A percentile compares a stretch with the other conserved stretches of the same genome.
These are phyloP conservation scores for Ophiostoma ulmi DNA, from an alignment of 2,329 filamentous ascomycete species.

Conservation along the genomic window DNA sequence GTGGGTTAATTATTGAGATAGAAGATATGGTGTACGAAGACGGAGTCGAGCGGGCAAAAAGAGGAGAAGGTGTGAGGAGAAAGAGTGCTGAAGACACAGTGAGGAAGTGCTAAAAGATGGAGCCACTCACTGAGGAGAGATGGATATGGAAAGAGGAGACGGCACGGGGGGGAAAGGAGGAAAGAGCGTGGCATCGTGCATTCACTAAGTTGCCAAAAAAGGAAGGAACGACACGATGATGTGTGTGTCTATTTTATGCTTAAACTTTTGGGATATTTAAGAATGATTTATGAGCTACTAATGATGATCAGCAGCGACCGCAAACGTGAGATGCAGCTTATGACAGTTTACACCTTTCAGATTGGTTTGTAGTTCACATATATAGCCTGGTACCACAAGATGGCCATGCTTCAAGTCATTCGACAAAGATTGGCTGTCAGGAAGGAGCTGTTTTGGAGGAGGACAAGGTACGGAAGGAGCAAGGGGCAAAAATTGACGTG, in stretches of 20 bases:
- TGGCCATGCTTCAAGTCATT: background rate
- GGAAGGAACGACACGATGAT: conserved; percentile 1
- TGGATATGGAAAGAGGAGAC: background rate
- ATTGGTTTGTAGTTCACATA: background rate
- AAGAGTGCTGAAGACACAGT: background rate
- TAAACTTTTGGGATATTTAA: background rate
- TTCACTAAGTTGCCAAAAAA: background rate
- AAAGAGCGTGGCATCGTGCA: background rate
- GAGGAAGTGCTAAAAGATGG: background rate
- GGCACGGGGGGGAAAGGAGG: background rate
- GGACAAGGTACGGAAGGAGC: background rate
- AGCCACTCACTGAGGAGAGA: background rate
- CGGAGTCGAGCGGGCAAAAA: background rate
- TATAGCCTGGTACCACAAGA: background rate
- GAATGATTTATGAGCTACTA: background rate
- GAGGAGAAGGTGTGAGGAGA: background rate
- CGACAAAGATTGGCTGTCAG: background rate
- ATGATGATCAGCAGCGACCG: background rate
- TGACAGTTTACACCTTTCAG: background rate
- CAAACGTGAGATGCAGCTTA: background rate
- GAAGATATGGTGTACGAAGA: background rate
- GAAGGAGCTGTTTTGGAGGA: background rate
- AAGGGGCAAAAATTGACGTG: background rate
- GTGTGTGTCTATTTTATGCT: background rate
- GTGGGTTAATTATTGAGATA: background rate